Conservation (phyloP, 2,329 filamentous ascomycete genomes). For the Fusarium paranaense region DNA sequence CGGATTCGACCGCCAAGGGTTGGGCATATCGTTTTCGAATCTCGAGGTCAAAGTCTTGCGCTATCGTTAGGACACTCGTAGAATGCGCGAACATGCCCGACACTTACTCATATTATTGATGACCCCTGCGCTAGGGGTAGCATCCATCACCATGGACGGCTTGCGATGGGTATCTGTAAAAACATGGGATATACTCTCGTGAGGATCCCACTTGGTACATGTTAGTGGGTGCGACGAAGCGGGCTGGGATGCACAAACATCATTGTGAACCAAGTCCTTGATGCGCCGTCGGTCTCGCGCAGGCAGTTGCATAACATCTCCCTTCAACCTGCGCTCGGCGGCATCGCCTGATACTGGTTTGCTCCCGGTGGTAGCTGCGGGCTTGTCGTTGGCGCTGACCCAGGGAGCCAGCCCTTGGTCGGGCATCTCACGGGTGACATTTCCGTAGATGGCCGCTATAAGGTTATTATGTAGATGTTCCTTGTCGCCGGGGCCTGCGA, state of each 20-base stretch:
- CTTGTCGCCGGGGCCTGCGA: slow-evolving; percentile 68
- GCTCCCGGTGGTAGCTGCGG: slow-evolving; percentile 64
- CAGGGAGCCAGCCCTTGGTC: slow-evolving; percentile 75
- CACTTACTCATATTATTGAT: slow-evolving; percentile 83
- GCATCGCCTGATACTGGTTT: slow-evolving; percentile 75
- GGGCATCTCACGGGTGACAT: slow-evolving; percentile 76
- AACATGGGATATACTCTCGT: slow-evolving; percentile 63
- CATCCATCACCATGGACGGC: slow-evolving; percentile 64
- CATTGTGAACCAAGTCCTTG: slow-evolving; percentile 72
- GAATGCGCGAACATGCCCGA: neutral
- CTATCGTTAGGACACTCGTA: slow-evolving; percentile 30
- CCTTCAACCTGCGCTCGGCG: slow-evolving; percentile 73
- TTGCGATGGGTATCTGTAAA: slow-evolving; percentile 64
- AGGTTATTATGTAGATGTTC: slow-evolving; percentile 77
- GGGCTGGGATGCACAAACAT: slow-evolving; percentile 58
- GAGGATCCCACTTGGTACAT: slow-evolving; percentile 62
- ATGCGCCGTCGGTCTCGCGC: slow-evolving; percentile 73
- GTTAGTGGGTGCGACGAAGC: slow-evolving; percentile 30
- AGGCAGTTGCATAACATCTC: slow-evolving; percentile 78
- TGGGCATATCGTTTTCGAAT: slow-evolving; percentile 74
- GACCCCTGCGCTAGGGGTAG: slow-evolving; percentile 77
- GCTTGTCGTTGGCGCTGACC: slow-evolving; percentile 79
- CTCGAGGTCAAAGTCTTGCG: slow-evolving; percentile 72
- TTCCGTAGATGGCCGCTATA: slow-evolving; percentile 73
- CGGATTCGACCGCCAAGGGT: slow-evolving; percentile 74